Base-by-base conservation (phyloP, 257 asterid species). In the Salvia miltiorrhiza region DNA sequence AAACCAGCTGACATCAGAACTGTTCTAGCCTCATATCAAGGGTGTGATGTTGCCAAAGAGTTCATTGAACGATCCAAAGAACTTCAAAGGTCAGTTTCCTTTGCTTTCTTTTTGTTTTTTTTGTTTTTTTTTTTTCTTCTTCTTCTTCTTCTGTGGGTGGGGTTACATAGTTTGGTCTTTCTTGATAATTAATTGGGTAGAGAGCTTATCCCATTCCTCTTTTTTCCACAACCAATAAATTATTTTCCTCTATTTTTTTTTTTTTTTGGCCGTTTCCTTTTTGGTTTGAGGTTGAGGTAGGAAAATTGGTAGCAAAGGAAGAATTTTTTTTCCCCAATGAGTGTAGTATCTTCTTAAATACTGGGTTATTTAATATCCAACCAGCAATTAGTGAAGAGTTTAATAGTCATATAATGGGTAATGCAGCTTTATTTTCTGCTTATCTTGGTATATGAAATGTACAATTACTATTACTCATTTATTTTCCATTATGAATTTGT, bases 21-120 rank as follows among this genome's bases (percentile, higher is more conserved):
- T 39, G 96, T 90, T 71, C 76, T 93, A 81, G 81, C 96, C 67
- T 93, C 96, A 33, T 93, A 90, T 70, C 81, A 88, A 78, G 99
- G 95, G n/a, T 82, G 73, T 66, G 97, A 93, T 80, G 82, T 93
- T 67, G 76, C 94, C 13, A 84, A 90, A 74, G 98, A 93, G 88
- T 90, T 93, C 83, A 84, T 87, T 67, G 86, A 88, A 71, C 85
- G 98, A 65, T 85, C 97, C 24, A 87, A 90, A 78, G 94, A 90
- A 64, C 82, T 85, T 71, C 87, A 82, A 67, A 88, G 90, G 98
- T 90, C 9, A 21, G 23, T 41, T 21, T 40, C n/a, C n/a, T n/a
- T n/a, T n/a, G n/a, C n/a, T n/a, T n/a, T n/a, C n/a, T n/a, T n/a
- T n/a, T n/a, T n/a, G n/a, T n/a, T n/a, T n/a, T n/a, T n/a, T n/a